Evolutionary conservation across 2,329 filamentous ascomycete genomes (phyloP).

Genomic region (Penicillium sp.): DNA sequence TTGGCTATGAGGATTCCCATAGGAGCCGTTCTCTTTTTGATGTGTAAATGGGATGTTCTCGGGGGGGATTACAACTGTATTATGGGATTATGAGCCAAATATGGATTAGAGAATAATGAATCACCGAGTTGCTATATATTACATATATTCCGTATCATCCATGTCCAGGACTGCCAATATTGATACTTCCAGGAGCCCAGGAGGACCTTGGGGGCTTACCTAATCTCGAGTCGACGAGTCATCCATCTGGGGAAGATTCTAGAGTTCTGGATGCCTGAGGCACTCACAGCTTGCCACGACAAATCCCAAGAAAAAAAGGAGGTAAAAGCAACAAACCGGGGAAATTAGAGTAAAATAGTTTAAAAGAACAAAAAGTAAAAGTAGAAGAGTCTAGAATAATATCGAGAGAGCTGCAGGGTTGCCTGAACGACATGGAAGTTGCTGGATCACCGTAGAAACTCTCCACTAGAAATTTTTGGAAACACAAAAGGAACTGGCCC

Average conservation of each 20-base stretch:
- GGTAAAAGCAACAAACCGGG: not conserved
- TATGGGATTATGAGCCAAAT: constrained; percentile 2
- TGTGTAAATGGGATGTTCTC: constrained; percentile 4
- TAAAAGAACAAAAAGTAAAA: not conserved
- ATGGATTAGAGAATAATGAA: not conserved
- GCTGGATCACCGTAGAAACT: constrained; percentile 43
- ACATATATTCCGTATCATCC: not conserved
- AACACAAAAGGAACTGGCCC: constrained; percentile 31
- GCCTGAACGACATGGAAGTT: constrained; percentile 36
- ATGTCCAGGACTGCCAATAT: not conserved
- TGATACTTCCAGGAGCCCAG: not conserved
- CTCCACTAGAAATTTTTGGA: constrained; percentile 33
- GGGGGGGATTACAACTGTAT: not conserved
- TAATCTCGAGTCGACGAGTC: constrained; percentile 1
- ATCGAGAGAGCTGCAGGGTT: constrained; percentile 12
- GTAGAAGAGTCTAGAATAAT: constrained; percentile 23
- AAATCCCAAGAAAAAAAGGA: not conserved
- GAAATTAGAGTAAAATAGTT: not conserved
- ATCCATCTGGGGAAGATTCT: constrained; percentile 9
- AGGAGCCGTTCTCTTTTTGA: not conserved
- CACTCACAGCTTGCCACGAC: not conserved
- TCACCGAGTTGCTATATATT: not conserved
- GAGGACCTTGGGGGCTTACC: not conserved
- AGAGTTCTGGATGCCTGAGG: not conserved
- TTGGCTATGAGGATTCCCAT: not conserved